Evolutionary conservation across 805 yeast species (phyloP).

Genomic region (Grigorovia humatica): DNA sequence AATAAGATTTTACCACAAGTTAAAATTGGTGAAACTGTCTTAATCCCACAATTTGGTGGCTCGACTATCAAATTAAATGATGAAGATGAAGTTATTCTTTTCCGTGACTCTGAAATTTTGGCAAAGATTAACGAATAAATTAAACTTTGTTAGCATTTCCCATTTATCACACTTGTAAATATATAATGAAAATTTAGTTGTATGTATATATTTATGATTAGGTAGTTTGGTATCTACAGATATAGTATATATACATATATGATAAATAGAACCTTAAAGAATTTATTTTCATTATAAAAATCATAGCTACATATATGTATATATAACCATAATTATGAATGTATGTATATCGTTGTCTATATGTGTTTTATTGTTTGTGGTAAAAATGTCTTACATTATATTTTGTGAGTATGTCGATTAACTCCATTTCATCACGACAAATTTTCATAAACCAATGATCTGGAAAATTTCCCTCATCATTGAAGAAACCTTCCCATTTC

Average conservation of each 20-base stretch:
- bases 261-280: background rate
- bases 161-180: constrained; percentile 1
- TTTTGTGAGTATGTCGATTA: constrained; percentile 37
- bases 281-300: background rate
- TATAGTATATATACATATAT: too few species aligned
- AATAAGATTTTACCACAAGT: constrained; percentile 63
- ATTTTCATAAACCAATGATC: constrained; percentile 56
- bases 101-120: constrained; percentile 89
- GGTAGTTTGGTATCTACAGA: too few species aligned
- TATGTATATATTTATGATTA: background rate
- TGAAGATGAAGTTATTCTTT: constrained; percentile 63
- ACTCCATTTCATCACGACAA: constrained; percentile 41
- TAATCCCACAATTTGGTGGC: constrained; percentile 94
- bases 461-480: constrained; percentile 36
- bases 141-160: background rate
- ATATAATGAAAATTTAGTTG: constrained; percentile 1
- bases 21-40: constrained; percentile 82
- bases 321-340: too few species aligned
- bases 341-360: too few species aligned
- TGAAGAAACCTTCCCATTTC: constrained; percentile 61
- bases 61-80: constrained; percentile 59
- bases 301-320: too few species aligned
- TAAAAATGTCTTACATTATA: constrained; percentile 40
- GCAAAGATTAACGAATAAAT: constrained; percentile 67
- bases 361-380: background rate